These are phyloP conservation scores for Aspergillus cavernicola DNA, from an alignment of 495 filamentous ascomycete genomes.

Conservation along the genomic window DNA sequence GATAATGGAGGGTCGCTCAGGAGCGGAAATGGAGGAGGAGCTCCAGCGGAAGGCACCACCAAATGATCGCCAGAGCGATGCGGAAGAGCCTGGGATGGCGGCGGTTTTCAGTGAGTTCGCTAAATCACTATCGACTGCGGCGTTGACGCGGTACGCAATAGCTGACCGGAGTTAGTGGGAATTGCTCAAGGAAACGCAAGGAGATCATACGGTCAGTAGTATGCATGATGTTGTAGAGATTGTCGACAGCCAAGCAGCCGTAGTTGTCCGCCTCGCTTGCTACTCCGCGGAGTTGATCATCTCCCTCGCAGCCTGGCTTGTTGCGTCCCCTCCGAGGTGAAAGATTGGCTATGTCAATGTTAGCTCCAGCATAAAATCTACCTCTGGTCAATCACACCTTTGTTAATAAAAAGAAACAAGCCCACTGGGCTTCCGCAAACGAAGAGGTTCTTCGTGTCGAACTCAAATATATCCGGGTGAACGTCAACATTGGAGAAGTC, in stretches of 20 bases:
- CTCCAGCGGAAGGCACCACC: constrained; percentile 59
- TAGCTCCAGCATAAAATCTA: constrained; percentile 1
- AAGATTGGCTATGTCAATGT: constrained; percentile 51
- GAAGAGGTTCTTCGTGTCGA: constrained; percentile 86
- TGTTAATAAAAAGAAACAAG: constrained; percentile 89
- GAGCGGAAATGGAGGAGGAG: constrained; percentile 14
- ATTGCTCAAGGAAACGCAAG: neutral
- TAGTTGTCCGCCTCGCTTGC: constrained; percentile 73
- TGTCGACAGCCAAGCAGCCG: constrained; percentile 90
- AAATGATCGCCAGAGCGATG: constrained; percentile 63
- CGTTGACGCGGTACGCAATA: constrained; percentile 89
- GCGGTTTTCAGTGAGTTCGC: constrained; percentile 72
- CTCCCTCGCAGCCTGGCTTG: constrained; percentile 69
- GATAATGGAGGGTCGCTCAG: constrained; percentile 39
- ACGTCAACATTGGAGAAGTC: constrained; percentile 47
- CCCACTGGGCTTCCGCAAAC: constrained; percentile 87
- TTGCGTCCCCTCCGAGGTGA: constrained; percentile 70
- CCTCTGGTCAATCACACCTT: constrained; percentile 34
- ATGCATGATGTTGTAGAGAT: constrained; percentile 90
- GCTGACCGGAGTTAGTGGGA: constrained; percentile 43
- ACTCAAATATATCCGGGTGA: constrained; percentile 71
- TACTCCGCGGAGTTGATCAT: constrained; percentile 60
- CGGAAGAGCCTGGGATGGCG: constrained; percentile 67
- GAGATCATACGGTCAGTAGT: constrained; percentile 50
- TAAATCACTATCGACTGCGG: constrained; percentile 77